Evolutionary conservation across 768 basidiomycete genomes (phyloP), one percentile per base, ranked within the genome.

Genomic region (Multifurca ochricompacta): DNA sequence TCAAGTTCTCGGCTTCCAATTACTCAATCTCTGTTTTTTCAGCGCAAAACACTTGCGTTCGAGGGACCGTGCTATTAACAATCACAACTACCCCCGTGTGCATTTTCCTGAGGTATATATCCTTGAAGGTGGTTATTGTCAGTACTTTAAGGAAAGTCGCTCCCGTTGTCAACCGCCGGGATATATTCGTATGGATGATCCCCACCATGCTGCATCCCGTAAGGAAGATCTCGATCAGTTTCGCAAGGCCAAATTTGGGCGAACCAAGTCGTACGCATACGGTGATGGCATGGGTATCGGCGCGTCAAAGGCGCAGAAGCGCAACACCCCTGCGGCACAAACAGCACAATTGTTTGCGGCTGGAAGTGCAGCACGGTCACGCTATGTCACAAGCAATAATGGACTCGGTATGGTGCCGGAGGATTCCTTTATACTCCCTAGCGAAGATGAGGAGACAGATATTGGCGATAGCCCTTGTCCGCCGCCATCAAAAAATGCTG

Each of bases 61-160:
- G 28, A 86, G 81, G 67, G 96, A 99, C 66, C 85, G 96, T 43
- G 79, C 85, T 1, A 71, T 87, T 73, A 97, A 97, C 70, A 84
- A 87, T 59, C 85, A 88, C 55, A 69, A 81, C 18, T 99, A 99
- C 67, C 96, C 96, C 4, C 87, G 80, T 66, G 84, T 97, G 37
- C 87, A 90, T 69, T 99, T 91, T 66, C 96, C 96, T 0, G 96
- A 99, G 70, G 81, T 98, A 16, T 99, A 98, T 72, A 81, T 99
- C 62, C 80, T 99, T 7, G 91, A 96, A 71, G 96, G 96, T 34
- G 96, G 96, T 11, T 99, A 97, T 69, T 91, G 83, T 62, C 79
- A 82, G 39, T 98, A 92, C 73, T 96, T 77, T 73, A 81, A 83
- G 62, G 70, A 74, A 21, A 85, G 79, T 48, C 72, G 80, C 2